Evolutionary conservation across 768 basidiomycete genomes (phyloP), one percentile per base, ranked within the genome.

Genomic region (Jaapia argillacea): DNA sequence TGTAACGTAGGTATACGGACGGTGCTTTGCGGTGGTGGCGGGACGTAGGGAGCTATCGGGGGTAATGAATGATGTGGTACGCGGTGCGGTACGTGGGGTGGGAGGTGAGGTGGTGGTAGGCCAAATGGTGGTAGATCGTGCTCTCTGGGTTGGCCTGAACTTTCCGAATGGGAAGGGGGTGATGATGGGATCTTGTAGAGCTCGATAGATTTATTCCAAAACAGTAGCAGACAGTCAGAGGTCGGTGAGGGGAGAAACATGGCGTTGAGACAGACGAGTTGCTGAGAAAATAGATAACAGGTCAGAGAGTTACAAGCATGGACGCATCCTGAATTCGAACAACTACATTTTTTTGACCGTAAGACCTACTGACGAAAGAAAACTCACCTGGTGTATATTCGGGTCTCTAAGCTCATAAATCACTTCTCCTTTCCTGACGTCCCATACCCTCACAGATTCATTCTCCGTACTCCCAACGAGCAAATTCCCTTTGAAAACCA

Each of bases 1-100:
- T 67, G 60, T 4, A 74, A 55, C 3, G n/a, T 35, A 5, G 26
- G 37, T 18, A 22, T 26, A 61, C 46, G 18, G 49, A 51, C 2
- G 51, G 41, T 2, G n/a, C n/a, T n/a, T n/a, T n/a, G n/a, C n/a
- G n/a, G n/a, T n/a, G n/a, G n/a, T n/a, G n/a, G n/a, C n/a, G n/a
- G n/a, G n/a, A n/a, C n/a, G n/a, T n/a, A n/a, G n/a, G n/a, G n/a
- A n/a, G n/a, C n/a, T n/a, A n/a, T n/a, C n/a, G n/a, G n/a, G n/a
- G n/a, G n/a, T n/a, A n/a, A n/a, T n/a, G n/a, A n/a, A n/a, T n/a
- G n/a, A n/a, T n/a, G n/a, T n/a, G n/a, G n/a, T n/a, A n/a, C n/a
- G n/a, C n/a, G n/a, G n/a, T n/a, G n/a, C 48, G 46, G 10, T 28
- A 20, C 1, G 23, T 1, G 21, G 6, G 3, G 24, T 41, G 28